Conservation (phyloP, 192 early-diverging fungal species). For the Radiomyces spectabilis region DNA sequence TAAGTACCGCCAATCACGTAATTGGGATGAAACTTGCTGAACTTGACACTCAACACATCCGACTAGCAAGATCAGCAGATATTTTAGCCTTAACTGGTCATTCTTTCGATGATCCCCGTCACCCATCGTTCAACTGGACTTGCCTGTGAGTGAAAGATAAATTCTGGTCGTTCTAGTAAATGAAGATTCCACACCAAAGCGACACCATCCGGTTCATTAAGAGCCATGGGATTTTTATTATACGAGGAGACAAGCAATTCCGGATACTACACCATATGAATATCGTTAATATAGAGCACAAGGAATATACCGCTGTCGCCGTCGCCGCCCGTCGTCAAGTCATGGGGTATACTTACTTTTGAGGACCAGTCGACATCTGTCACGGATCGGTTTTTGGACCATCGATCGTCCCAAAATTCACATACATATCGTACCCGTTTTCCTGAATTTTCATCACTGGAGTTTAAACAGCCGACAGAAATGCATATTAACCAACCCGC, state of each 20-base stretch:
- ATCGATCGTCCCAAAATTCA: slow-evolving; percentile 75
- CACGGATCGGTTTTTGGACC: slow-evolving; percentile 83
- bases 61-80: slow-evolving; percentile 38
- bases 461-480: neutral
- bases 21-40: slow-evolving; percentile 91
- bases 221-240: slow-evolving; percentile 80
- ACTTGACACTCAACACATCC: slow-evolving; percentile 80
- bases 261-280: slow-evolving; percentile 61
- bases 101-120: neutral
- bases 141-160: slow-evolving; percentile 85
- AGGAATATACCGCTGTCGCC: no score
- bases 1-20: slow-evolving; percentile 93
- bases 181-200: slow-evolving; percentile 93
- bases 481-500: neutral
- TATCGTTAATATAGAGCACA: no score
- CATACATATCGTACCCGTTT: slow-evolving; percentile 62
- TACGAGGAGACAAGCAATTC: slow-evolving; percentile 88
- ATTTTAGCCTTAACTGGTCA: neutral
- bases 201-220: slow-evolving; percentile 91
- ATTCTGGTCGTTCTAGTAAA: slow-evolving; percentile 84
- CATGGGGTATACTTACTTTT: no score
- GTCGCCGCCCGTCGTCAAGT: no score
- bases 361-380: slow-evolving; percentile 89
- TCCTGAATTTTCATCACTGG: slow-evolving; percentile 56
- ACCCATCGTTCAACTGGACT: neutral